Evolutionary conservation across 148 eudicot species (phyloP).

Genomic region (Rhododendron vialii): DNA sequence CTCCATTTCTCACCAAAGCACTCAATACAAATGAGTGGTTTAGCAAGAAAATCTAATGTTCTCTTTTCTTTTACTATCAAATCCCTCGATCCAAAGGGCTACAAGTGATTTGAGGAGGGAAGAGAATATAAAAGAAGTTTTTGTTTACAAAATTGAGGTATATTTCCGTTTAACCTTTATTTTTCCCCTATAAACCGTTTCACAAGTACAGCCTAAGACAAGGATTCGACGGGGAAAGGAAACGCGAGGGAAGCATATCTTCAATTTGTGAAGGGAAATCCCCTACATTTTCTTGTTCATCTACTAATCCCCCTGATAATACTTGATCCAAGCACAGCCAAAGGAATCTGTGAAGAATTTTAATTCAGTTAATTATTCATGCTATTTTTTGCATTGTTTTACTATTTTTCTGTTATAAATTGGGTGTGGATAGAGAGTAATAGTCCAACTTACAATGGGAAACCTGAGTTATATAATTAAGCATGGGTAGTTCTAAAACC

Average conservation of each 20-base stretch:
- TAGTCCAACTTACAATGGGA: background rate
- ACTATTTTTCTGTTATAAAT: background rate
- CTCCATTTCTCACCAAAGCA: background rate
- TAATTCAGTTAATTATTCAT: background rate
- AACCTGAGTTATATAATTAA: background rate
- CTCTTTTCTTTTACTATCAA: background rate
- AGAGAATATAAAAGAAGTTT: background rate
- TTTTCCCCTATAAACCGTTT: background rate
- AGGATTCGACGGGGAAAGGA: background rate
- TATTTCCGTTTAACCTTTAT: background rate
- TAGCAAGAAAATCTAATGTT: background rate
- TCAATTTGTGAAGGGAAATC: background rate
- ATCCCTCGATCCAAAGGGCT: background rate
- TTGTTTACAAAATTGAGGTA: background rate
- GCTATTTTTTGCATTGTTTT: background rate
- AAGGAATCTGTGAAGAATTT: background rate
- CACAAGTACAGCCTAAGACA: background rate
- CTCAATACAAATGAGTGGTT: background rate
- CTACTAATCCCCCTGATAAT: background rate
- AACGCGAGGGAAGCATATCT: background rate
- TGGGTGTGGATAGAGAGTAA: background rate
- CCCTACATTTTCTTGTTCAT: background rate
- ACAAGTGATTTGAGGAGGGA: background rate
- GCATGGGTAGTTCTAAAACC: background rate
- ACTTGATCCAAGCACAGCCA: background rate